Conservation (phyloP, 1,284 basidiomycete genomes). For the Cystobasidium pallidum region DNA sequence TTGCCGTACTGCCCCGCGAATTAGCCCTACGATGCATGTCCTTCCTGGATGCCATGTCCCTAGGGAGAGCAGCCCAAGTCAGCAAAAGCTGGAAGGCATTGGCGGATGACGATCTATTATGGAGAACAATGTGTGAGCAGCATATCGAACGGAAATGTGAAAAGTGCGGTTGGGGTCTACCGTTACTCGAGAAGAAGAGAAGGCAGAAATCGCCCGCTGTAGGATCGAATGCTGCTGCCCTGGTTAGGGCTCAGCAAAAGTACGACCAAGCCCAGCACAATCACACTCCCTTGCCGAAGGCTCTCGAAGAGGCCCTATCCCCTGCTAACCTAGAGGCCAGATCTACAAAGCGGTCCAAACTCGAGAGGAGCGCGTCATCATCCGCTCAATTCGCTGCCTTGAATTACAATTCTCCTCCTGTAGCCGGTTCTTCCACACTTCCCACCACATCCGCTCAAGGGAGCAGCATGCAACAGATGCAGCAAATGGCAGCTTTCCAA, state of each 20-base stretch:
- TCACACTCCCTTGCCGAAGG: constrained; percentile 42
- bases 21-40: constrained; percentile 85
- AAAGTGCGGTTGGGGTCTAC: constrained; percentile 97
- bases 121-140: constrained; percentile 96
- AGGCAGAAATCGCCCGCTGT: constrained; percentile 39
- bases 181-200: constrained; percentile 76
- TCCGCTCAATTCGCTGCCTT: constrained; percentile 55
- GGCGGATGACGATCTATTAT: constrained; percentile 94
- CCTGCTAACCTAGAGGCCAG: constrained; percentile 25
- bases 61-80: constrained; percentile 95
- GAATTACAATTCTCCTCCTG: constrained; percentile 53
- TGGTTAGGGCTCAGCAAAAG: constrained; percentile 29
- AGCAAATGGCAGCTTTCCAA: constrained; percentile 18
- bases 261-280: constrained; percentile 40
- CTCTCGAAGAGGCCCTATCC: constrained; percentile 32
- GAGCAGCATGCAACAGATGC: constrained; percentile 19
- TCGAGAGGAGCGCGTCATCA: constrained; percentile 19
- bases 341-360: constrained; percentile 34
- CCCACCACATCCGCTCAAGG: constrained; percentile 15
- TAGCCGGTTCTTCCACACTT: background rate
- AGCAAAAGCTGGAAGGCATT: constrained; percentile 81
- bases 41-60: constrained; percentile 90
- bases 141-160: constrained; percentile 97
- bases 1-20: constrained; percentile 86
- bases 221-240: background rate